A percentile compares a stretch with the other conserved stretches of the same genome.
Conservation (phyloP, 1,139 yeast species). For the Protomyces gravidus region DNA sequence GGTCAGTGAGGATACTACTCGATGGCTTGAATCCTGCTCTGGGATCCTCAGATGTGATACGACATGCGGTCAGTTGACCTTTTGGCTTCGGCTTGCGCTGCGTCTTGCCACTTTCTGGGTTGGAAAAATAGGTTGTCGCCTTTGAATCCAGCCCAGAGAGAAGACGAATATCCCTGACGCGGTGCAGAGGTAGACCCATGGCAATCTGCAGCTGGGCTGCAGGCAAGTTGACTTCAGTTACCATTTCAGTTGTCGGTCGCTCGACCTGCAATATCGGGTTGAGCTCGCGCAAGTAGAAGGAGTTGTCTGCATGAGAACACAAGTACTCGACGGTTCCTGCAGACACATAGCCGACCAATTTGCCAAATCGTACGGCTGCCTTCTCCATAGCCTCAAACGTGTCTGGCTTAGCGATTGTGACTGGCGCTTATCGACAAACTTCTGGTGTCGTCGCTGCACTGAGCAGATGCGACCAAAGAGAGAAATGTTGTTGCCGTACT, state of each 20-base stretch:
- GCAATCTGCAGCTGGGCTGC: constrained; percentile 98
- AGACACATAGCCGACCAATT: constrained; percentile 92
- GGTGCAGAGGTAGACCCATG: constrained; percentile 97
- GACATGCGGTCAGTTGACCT: constrained; percentile 98
- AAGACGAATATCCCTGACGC: constrained; percentile 85
- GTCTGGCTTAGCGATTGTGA: constrained; percentile 79
- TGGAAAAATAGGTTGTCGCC: constrained; percentile 75
- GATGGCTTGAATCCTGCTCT: constrained; percentile 99
- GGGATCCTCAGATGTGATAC: constrained; percentile 98
- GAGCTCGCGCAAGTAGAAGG: constrained; percentile 89
- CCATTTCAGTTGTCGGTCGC: constrained; percentile 99
- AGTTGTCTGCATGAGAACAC: constrained; percentile 88
- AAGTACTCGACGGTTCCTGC: constrained; percentile 98
- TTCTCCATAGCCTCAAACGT: constrained; percentile 89
- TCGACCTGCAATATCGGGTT: constrained; percentile 98
- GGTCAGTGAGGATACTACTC: constrained; percentile 92
- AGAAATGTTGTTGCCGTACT: constrained; percentile 90
- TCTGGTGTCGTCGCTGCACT: constrained; percentile 95
- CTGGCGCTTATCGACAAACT: constrained; percentile 97
- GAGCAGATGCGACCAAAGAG: constrained; percentile 95
- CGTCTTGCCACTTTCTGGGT: constrained; percentile 62
- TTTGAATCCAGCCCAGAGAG: constrained; percentile 95
- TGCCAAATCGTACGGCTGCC: constrained; percentile 95
- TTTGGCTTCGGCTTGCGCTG: constrained; percentile 93
- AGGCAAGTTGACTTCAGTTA: constrained; percentile 93